Evolutionary conservation across 176 grass and related monocot species (phyloP), one percentile per base, ranked within the genome.

Genomic region (Paspalum vaginatum): DNA sequence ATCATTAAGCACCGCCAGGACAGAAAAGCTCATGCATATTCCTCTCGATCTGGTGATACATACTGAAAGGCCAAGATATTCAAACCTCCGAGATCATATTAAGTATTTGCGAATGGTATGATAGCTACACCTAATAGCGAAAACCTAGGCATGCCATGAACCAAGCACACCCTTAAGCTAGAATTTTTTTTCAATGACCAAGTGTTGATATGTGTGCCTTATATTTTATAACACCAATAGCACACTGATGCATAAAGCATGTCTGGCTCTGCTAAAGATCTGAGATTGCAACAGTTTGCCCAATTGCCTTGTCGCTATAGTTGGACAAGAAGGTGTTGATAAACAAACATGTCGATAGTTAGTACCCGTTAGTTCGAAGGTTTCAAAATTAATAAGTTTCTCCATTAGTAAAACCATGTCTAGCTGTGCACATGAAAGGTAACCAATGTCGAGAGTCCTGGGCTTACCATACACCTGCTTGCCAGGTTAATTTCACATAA

Each of bases 201-300:
- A 77, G 2, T 38, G 1, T 42, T 76, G 9, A 17, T 43, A 27
- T n/a, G 8, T 43, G 5, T 17, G 37, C 37, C 74, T 7, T 57
- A 80, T 21, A 65, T 3, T 48, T 57, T 3, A 13, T n/a, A 32
- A 70, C 48, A 43, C 45, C 43, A 65, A 14, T 7, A 64, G 6
- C 70, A 56, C 21, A 27, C 2, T 15, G 78, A 61, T 52, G 60
- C 59, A 55, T 16, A 55, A 80, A 71, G 66, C 20, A 72, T 84
- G 20, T 24, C 38, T 51, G 5, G 55, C 27, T 80, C 46, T 75
- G 65, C 53, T 78, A 57, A 82, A 49, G 11, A 60, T 12, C 24
- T 4, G 1, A 26, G n/a, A 57, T 39, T 4, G 42, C 1, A 53
- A 77, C 15, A 11, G 32, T 4, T 4, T 27, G 5, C 16, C 9